Conservation (phyloP, 2,329 filamentous ascomycete genomes). For the Ophiosphaerella herpotricha region DNA sequence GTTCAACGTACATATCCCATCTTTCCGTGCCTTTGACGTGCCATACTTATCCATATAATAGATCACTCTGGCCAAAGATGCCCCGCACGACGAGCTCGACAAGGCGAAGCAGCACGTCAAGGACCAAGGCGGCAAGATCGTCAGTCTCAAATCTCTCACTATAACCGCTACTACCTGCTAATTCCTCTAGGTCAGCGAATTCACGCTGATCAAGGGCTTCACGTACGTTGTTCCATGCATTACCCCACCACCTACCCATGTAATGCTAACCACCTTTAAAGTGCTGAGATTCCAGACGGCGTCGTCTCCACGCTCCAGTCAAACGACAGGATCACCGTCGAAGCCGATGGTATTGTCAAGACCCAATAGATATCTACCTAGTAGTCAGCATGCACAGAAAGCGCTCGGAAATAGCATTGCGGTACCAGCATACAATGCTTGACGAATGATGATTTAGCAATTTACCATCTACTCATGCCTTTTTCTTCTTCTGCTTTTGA, state of each 20-base stretch:
- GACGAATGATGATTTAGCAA: neutral
- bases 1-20: constrained; percentile 15
- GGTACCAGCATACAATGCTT: neutral
- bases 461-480: neutral
- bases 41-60: constrained; percentile 45
- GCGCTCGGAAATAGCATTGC: neutral
- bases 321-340: constrained; percentile 77
- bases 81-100: constrained; percentile 68
- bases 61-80: constrained; percentile 79
- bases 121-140: constrained; percentile 80
- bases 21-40: neutral
- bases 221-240: constrained; percentile 64
- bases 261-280: constrained; percentile 44
- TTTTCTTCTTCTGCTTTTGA: neutral
- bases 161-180: too few relatives aligned
- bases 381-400: neutral
- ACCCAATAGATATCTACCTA: constrained; percentile 64
- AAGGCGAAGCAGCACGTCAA: constrained; percentile 77
- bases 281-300: constrained; percentile 74
- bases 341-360: constrained; percentile 71
- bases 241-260: neutral
- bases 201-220: constrained; percentile 88
- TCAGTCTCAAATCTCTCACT: neutral
- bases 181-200: constrained; percentile 65
- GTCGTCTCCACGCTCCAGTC: constrained; percentile 67